Percentiles rank a stretch among this genome's conserved stretches.
phyloP scores from a whole-genome alignment of 2,329 filamentous ascomycete genomes.

The Didymella segeticola region DNA sequence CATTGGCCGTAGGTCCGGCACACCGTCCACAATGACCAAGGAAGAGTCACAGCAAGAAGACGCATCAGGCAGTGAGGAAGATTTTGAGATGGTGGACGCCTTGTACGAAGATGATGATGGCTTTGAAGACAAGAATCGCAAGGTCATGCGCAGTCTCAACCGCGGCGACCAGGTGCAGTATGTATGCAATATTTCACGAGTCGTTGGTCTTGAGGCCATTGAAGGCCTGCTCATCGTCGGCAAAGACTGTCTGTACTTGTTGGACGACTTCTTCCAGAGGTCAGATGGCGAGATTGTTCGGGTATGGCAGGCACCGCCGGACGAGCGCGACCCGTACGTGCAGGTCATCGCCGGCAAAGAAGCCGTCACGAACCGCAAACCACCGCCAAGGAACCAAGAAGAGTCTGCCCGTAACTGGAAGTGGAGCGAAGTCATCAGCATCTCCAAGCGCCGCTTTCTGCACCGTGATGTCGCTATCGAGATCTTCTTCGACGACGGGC shows the following conservation, averaged over 20 bases:
- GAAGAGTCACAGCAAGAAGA: conserved; percentile 36
- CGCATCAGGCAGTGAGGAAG: conserved; percentile 72
- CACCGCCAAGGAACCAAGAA: conserved; percentile 41
- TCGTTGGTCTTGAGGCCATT: conserved; percentile 89
- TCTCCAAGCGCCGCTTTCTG: conserved; percentile 93
- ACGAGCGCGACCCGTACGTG: conserved; percentile 94
- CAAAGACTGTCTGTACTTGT: conserved; percentile 89
- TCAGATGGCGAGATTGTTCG: conserved; percentile 96
- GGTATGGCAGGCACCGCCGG: conserved; percentile 88
- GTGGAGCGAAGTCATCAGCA: conserved; percentile 92
- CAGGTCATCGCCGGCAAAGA: conserved; percentile 87
- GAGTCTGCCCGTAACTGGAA: conserved; percentile 91
- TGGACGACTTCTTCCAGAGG: conserved; percentile 96
- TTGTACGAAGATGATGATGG: conserved; percentile 83
- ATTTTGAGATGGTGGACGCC: conserved; percentile 95
- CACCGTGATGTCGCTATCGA: conserved; percentile 97
- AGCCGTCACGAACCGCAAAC: conserved; percentile 58
- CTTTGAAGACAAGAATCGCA: conserved; percentile 97
- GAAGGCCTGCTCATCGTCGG: conserved; percentile 94
- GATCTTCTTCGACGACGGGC: conserved; percentile 94
- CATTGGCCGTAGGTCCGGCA: conserved; percentile 24
- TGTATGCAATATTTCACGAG: conserved; percentile 93
- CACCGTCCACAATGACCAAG: conserved; percentile 29
- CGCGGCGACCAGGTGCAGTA: conserved; percentile 90
- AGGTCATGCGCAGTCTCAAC: conserved; percentile 93